A percentile compares a stretch with the other conserved stretches of the same genome.
phyloP scores from a whole-genome alignment of 805 yeast species.

The Suhomyces emberorum region DNA sequence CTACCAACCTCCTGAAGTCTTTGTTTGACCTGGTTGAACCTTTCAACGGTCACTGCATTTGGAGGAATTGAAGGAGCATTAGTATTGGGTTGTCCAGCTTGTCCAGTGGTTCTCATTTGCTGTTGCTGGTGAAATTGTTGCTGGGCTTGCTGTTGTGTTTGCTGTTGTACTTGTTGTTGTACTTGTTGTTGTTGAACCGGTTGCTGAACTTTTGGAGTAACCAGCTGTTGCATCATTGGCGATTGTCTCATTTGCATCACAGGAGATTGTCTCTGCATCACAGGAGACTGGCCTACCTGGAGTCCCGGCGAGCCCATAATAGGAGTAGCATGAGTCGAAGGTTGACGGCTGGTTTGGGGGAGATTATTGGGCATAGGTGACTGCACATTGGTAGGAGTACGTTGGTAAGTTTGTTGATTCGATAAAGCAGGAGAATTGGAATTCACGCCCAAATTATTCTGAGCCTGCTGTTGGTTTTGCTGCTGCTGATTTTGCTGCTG shows the following conservation, averaged over 20 bases:
- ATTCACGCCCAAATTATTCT: too few relatives aligned
- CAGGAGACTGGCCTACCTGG: constrained; percentile 8
- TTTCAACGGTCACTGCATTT: constrained; percentile 32
- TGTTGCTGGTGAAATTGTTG: constrained; percentile 8
- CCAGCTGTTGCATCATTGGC: constrained; percentile 6
- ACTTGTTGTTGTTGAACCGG: constrained; percentile 3
- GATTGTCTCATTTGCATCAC: constrained; percentile 7
- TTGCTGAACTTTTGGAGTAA: constrained; percentile 1
- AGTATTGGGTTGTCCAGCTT: constrained; percentile 1
- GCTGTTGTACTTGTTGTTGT: constrained; percentile 3
- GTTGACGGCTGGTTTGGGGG: constrained; percentile 7
- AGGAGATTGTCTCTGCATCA: constrained; percentile 7
- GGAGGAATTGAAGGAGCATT: constrained; percentile 12
- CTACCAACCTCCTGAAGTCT: constrained; percentile 48
- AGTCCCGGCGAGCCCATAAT: constrained; percentile 10
- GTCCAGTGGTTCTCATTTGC: constrained; percentile 5
- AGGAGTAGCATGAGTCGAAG: constrained; percentile 11
- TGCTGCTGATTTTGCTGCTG: too few relatives aligned
- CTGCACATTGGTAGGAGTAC: constrained; percentile 5
- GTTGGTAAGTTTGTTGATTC: constrained; percentile 6
- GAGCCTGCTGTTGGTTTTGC: constrained; percentile 27
- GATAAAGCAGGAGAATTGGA: too few relatives aligned
- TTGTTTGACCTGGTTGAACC: constrained; percentile 43
- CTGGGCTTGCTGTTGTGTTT: constrained; percentile 5
- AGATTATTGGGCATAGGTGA: constrained; percentile 8